Percentiles rank a stretch among this genome's conserved stretches.
phyloP scores from a whole-genome alignment of 2,329 filamentous ascomycete species.

The Hypoxylon sp. region DNA sequence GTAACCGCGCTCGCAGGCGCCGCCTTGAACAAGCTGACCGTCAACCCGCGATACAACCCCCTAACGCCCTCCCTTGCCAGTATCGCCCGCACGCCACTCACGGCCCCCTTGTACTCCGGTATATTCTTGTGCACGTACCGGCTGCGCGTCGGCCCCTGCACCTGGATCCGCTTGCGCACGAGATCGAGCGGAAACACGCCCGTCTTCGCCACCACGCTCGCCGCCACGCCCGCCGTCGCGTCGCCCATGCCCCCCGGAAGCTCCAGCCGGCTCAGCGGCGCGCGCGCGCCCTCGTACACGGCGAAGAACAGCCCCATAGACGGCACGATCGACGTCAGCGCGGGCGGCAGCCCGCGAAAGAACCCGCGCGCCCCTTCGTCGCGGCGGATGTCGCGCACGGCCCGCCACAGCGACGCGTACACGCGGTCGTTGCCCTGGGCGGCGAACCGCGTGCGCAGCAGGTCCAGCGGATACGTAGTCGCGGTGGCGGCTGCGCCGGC shows the following conservation, averaged over 20 bases:
- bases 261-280: slow-evolving; percentile 65
- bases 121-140: slow-evolving; percentile 89
- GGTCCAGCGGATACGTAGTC: slow-evolving; percentile 90
- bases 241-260: slow-evolving; percentile 82
- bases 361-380: slow-evolving; percentile 84
- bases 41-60: slow-evolving; percentile 88
- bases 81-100: slow-evolving; percentile 75
- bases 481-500: slow-evolving; percentile 87
- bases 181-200: slow-evolving; percentile 93
- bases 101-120: slow-evolving; percentile 80
- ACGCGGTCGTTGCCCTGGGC: slow-evolving; percentile 85
- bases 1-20: slow-evolving; percentile 93
- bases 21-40: slow-evolving; percentile 90
- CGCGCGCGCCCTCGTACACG: slow-evolving; percentile 81
- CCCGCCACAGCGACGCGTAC: slow-evolving; percentile 77
- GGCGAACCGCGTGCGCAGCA: slow-evolving; percentile 95
- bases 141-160: slow-evolving; percentile 87
- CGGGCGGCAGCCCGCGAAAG: slow-evolving; percentile 87
- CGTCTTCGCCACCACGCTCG: slow-evolving; percentile 86
- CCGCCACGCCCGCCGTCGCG: slow-evolving; percentile 82
- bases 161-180: slow-evolving; percentile 91
- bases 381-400: slow-evolving; percentile 76
- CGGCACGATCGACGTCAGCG: slow-evolving; percentile 87
- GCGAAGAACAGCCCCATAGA: slow-evolving; percentile 98
- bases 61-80: slow-evolving; percentile 77